A percentile compares a stretch with the other conserved stretches of the same genome.
Conservation (phyloP, 495 filamentous ascomycete genomes). For the Durotheca rogersii region DNA sequence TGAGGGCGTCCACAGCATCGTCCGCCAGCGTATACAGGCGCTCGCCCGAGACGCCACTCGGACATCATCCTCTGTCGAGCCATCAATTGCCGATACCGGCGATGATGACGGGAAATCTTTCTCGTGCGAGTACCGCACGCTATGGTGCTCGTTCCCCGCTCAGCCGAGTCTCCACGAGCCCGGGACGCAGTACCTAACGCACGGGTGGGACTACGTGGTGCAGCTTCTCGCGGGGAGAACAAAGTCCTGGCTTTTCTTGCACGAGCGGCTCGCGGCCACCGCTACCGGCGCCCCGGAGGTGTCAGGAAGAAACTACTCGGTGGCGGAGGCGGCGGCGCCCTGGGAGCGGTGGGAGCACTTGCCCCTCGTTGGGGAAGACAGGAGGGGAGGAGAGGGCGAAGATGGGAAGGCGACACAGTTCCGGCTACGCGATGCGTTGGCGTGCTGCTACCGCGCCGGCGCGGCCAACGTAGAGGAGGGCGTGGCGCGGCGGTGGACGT, state of each 20-base stretch:
- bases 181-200: neutral
- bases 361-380: constrained; percentile 11
- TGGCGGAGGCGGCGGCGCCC: constrained; percentile 34
- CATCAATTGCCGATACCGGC: neutral
- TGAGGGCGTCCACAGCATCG: constrained; percentile 50
- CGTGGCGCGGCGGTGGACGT: constrained; percentile 38
- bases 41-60: no score
- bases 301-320: constrained; percentile 34
- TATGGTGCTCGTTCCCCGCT: constrained; percentile 17
- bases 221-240: constrained; percentile 31
- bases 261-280: no score
- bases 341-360: constrained; percentile 34
- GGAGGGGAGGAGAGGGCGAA: no score
- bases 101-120: constrained; percentile 24
- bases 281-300: constrained; percentile 30
- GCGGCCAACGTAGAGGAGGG: constrained; percentile 42
- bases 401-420: no score
- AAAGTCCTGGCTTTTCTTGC: constrained; percentile 40
- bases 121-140: constrained; percentile 5
- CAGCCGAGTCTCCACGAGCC: neutral
- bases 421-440: constrained; percentile 36
- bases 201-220: constrained; percentile 1
- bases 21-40: constrained; percentile 39
- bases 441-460: constrained; percentile 19
- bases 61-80: constrained; percentile 1